phyloP scores from a whole-genome alignment of 768 basidiomycete genomes.

The Leccinellum luteum region DNA sequence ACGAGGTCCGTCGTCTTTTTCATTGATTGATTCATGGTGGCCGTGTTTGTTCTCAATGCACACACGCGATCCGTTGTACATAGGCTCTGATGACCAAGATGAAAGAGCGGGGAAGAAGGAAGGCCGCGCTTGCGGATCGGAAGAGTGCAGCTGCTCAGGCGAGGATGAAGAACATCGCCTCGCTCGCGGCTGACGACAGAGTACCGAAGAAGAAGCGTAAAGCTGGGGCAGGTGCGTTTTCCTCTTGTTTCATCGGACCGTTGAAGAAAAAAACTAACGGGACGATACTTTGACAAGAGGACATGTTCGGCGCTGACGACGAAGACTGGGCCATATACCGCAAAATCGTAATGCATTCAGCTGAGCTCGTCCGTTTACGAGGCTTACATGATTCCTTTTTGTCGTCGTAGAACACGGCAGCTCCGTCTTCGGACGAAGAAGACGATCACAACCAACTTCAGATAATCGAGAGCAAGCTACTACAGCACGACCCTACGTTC shows the following conservation, averaged over 20 bases:
- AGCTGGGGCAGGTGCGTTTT: constrained; percentile 63
- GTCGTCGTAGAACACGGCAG: constrained; percentile 56
- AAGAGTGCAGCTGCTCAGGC: constrained; percentile 95
- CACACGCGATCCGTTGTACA: background rate
- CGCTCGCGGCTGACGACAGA: constrained; percentile 83
- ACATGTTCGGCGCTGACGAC: constrained; percentile 91
- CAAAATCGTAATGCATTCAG: constrained; percentile 68
- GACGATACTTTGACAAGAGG: constrained; percentile 53
- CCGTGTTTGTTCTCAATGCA: background rate
- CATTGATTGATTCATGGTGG: background rate
- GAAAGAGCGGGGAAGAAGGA: constrained; percentile 76
- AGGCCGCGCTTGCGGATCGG: constrained; percentile 81
- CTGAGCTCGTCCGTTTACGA: background rate
- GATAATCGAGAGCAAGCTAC: constrained; percentile 73
- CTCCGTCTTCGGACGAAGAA: constrained; percentile 85
- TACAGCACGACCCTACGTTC: constrained; percentile 84
- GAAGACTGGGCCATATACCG: constrained; percentile 98
- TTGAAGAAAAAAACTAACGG: background rate
- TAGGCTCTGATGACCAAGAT: constrained; percentile 81
- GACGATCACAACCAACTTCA: constrained; percentile 73
- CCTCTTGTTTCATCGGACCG: background rate
- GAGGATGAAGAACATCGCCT: constrained; percentile 94
- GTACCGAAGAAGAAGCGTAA: constrained; percentile 84
- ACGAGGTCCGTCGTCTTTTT: constrained; percentile 56
- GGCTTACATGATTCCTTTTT: background rate